phyloP scores from a whole-genome alignment of 1,284 basidiomycete species.

The Ganoderma boninense region DNA sequence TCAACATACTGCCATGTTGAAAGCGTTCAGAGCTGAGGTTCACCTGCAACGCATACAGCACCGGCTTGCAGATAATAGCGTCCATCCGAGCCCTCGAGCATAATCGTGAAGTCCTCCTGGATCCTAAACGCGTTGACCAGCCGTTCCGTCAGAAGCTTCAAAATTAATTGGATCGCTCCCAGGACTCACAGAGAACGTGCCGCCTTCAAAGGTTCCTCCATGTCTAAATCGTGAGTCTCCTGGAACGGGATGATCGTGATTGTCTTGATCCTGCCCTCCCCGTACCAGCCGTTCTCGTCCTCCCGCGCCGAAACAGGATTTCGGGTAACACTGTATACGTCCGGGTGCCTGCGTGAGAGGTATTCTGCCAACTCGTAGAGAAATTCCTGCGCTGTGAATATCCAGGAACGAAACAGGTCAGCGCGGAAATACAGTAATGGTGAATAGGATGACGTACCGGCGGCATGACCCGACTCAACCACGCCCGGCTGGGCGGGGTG shows the following conservation, averaged over 20 bases:
- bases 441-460: slow-evolving; percentile 50
- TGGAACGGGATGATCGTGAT: slow-evolving; percentile 63
- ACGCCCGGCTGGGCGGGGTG: slow-evolving; percentile 45
- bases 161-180: background rate
- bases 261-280: slow-evolving; percentile 55
- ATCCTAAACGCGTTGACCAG: slow-evolving; percentile 43
- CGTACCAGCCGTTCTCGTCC: slow-evolving; percentile 57
- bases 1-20: background rate
- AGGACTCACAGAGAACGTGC: slow-evolving; percentile 61
- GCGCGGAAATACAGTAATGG: background rate
- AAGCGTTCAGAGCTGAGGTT: slow-evolving; percentile 17
- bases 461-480: slow-evolving; percentile 59
- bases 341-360: slow-evolving; percentile 68
- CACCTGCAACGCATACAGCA: slow-evolving; percentile 71
- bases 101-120: slow-evolving; percentile 80
- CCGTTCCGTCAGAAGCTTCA: background rate
- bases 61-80: slow-evolving; percentile 80
- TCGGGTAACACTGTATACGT: slow-evolving; percentile 60
- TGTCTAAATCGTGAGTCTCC: slow-evolving; percentile 58
- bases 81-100: slow-evolving; percentile 78
- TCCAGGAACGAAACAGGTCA: background rate
- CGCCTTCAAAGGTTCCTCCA: slow-evolving; percentile 68
- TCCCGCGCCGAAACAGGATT: slow-evolving; percentile 37
- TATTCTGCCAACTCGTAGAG: slow-evolving; percentile 74
- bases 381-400: slow-evolving; percentile 62